Conservation (phyloP, 371 early-diverging fungal genomes). For the Mortierella sp. region DNA sequence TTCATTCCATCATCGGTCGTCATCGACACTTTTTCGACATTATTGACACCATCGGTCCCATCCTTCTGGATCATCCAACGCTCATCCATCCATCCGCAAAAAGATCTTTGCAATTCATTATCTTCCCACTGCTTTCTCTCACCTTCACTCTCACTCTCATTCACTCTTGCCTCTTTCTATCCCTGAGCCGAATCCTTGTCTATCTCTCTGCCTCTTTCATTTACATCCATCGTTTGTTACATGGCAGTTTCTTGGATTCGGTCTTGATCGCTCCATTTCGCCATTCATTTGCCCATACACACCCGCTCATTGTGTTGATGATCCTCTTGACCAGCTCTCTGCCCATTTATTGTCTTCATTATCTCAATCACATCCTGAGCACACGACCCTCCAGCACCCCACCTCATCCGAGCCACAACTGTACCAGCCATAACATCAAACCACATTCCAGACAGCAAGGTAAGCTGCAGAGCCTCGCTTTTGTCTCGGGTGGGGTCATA, state of each 20-base stretch:
- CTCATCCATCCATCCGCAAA: not conserved
- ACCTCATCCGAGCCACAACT: too few species aligned
- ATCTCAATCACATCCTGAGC: too few species aligned
- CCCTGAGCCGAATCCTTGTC: not conserved
- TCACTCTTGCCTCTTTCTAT: not conserved
- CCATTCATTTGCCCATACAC: not conserved
- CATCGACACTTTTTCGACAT: not conserved
- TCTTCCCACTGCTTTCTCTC: not conserved
- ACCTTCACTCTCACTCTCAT: not conserved
- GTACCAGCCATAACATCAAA: too few species aligned
- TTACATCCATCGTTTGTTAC: not conserved
- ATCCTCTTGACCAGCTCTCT: too few species aligned
- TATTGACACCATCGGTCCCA: not conserved
- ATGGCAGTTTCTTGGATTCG: not conserved
- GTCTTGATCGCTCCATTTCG: not conserved
- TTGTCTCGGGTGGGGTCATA: too few species aligned
- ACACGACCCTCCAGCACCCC: too few species aligned
- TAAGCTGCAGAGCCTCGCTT: too few species aligned
- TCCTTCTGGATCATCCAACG: not conserved
- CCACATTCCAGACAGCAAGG: too few species aligned
- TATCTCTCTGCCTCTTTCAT: conserved; percentile 2
- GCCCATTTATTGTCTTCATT: too few species aligned
- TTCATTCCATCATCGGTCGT: not conserved
- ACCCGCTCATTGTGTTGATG: not conserved
- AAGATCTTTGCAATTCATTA: not conserved